Evolutionary conservation across 2,329 filamentous ascomycete species (phyloP).

Genomic region (Aaosphaeria arxii): DNA sequence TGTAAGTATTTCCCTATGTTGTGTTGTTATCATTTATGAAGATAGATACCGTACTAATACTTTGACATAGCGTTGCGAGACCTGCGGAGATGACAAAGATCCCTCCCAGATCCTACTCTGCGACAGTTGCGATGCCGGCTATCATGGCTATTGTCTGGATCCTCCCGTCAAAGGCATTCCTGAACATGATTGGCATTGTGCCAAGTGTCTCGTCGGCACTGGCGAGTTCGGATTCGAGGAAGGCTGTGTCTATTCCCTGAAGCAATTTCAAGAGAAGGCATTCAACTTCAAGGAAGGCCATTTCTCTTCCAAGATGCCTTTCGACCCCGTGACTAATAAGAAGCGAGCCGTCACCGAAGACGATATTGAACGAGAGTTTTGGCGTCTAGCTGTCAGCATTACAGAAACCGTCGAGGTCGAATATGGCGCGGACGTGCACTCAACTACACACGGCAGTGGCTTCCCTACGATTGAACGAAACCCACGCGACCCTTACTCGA

Average conservation of each 20-base stretch:
- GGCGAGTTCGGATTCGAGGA: slow-evolving; percentile 98
- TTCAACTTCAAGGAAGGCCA: slow-evolving; percentile 93
- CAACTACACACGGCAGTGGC: slow-evolving; percentile 93
- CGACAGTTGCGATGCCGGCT: slow-evolving; percentile 88
- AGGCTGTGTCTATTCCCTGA: slow-evolving; percentile 89
- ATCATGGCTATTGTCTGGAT: slow-evolving; percentile 84
- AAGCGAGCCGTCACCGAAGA: slow-evolving; percentile 84
- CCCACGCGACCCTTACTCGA: slow-evolving; percentile 80
- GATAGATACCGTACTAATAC: slow-evolving; percentile 22
- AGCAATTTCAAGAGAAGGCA: slow-evolving; percentile 94
- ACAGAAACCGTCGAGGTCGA: slow-evolving; percentile 97
- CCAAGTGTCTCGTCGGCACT: slow-evolving; percentile 90
- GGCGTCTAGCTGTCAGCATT: slow-evolving; percentile 88
- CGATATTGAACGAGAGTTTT: slow-evolving; percentile 95
- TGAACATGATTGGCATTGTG: slow-evolving; percentile 92
- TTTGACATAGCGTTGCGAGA: slow-evolving; percentile 69
- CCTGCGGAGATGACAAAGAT: slow-evolving; percentile 78
- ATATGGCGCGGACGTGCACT: slow-evolving; percentile 97
- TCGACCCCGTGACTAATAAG: slow-evolving; percentile 78
- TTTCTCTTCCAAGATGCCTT: slow-evolving; percentile 86
- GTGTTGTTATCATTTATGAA: slow-evolving; percentile 1
- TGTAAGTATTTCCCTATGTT: slow-evolving; percentile 35
- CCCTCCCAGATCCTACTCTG: slow-evolving; percentile 70
- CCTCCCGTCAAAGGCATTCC: slow-evolving; percentile 75
- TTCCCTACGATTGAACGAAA: slow-evolving; percentile 94